Evolutionary conservation across 306 rosid species (phyloP).

Genomic region (Malus domestica): DNA sequence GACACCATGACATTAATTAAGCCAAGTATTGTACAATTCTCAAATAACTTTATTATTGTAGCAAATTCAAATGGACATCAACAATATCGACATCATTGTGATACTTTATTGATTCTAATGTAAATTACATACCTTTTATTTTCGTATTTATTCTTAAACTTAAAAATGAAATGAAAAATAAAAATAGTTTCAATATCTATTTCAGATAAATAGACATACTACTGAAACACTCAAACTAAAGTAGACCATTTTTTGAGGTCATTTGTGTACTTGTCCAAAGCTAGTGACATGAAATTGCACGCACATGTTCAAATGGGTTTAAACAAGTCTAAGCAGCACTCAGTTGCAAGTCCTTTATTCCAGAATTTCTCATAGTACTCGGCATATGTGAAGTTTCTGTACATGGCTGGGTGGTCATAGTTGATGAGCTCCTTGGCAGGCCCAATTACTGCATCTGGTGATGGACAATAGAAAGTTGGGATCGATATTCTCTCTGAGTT

Average conservation of each 20-base stretch:
- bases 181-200: no score
- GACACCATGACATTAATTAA: no score
- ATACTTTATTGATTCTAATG: no score
- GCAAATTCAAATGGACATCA: no score
- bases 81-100: no score
- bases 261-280: not conserved
- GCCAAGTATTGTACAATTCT: no score
- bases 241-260: not conserved
- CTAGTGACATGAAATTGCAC: not conserved
- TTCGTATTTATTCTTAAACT: no score
- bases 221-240: no score
- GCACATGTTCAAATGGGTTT: not conserved
- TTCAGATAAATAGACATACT: no score
- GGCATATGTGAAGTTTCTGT: constrained; percentile 27
- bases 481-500: constrained; percentile 34
- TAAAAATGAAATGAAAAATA: no score
- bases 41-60: no score
- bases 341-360: constrained; percentile 32
- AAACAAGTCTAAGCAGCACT: constrained; percentile 38
- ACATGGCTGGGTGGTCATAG: constrained; percentile 4
- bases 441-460: constrained; percentile 32
- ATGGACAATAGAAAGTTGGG: constrained; percentile 49
- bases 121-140: no score
- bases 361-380: constrained; percentile 35
- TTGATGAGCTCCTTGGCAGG: constrained; percentile 27